Percentiles rank a stretch among this genome's conserved stretches.
Conservation (phyloP, 495 filamentous ascomycete species). For the Xylaria longipes region DNA sequence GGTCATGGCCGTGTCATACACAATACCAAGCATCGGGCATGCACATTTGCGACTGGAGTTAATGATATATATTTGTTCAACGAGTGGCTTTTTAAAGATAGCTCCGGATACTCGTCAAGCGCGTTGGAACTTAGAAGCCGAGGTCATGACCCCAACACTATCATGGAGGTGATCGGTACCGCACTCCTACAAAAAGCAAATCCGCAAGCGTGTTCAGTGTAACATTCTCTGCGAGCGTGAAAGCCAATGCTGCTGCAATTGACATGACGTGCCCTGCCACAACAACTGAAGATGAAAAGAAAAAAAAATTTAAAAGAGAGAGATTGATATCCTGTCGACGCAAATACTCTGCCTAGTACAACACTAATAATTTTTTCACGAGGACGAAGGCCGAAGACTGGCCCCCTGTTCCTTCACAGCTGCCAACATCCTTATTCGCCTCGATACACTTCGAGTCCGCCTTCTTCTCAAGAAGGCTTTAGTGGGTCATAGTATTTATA, state of each 20-base stretch:
- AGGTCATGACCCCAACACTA: neutral
- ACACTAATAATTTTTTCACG: neutral
- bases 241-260: neutral
- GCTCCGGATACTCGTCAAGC: neutral
- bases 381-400: neutral
- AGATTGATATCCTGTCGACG: neutral
- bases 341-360: neutral
- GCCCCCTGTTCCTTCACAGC: too few species aligned
- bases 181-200: neutral
- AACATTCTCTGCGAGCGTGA: neutral
- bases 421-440: neutral
- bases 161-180: neutral
- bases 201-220: neutral
- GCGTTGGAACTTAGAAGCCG: neutral
- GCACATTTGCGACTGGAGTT: neutral
- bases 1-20: neutral
- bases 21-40: neutral
- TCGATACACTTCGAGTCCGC: neutral
- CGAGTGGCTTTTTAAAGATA: neutral
- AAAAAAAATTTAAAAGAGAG: too few species aligned
- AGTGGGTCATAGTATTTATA: conserved; percentile 55
- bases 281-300: neutral
- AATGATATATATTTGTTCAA: neutral
- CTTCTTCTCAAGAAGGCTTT: neutral
- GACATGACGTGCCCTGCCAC: neutral